Conservation (phyloP, 2,329 filamentous ascomycete species). For the Rhinocladiella mackenziei region DNA sequence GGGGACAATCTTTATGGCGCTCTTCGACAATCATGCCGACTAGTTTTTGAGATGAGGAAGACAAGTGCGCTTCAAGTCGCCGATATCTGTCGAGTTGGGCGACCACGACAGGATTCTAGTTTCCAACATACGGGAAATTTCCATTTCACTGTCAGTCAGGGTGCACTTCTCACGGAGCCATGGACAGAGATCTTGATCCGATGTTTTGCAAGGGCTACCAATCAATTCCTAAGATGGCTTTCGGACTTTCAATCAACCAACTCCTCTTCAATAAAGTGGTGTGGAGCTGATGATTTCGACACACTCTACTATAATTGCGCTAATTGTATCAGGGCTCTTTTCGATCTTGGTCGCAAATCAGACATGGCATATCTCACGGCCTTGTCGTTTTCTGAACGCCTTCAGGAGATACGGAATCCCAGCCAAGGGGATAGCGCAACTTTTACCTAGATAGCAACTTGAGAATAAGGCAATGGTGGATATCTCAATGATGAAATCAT, state of each 20-base stretch:
- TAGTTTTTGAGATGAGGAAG: slow-evolving; percentile 12
- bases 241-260: slow-evolving; percentile 4
- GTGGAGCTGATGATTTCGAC: background rate
- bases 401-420: background rate
- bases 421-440: background rate
- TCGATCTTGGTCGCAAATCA: slow-evolving; percentile 14
- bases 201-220: slow-evolving; percentile 11
- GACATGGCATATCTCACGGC: slow-evolving; percentile 14
- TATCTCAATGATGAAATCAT: too few relatives aligned
- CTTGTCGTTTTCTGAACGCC: slow-evolving; percentile 7
- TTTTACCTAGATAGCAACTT: too few relatives aligned
- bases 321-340: slow-evolving; percentile 9
- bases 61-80: slow-evolving; percentile 11
- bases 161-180: slow-evolving; percentile 56
- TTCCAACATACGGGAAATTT: slow-evolving; percentile 37
- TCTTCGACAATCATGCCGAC: slow-evolving; percentile 9
- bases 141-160: slow-evolving; percentile 51
- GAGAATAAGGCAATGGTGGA: too few relatives aligned
- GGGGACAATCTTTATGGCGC: slow-evolving; percentile 7
- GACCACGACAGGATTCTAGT: slow-evolving; percentile 3
- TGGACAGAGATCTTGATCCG: slow-evolving; percentile 50
- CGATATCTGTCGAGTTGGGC: slow-evolving; percentile 10
- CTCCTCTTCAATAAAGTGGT: background rate
- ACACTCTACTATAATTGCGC: slow-evolving; percentile 2
- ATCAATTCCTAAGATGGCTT: slow-evolving; percentile 12